Conservation (phyloP, 225 moss, liverwort and hornwort species). For the Pleurozium schreberi region DNA sequence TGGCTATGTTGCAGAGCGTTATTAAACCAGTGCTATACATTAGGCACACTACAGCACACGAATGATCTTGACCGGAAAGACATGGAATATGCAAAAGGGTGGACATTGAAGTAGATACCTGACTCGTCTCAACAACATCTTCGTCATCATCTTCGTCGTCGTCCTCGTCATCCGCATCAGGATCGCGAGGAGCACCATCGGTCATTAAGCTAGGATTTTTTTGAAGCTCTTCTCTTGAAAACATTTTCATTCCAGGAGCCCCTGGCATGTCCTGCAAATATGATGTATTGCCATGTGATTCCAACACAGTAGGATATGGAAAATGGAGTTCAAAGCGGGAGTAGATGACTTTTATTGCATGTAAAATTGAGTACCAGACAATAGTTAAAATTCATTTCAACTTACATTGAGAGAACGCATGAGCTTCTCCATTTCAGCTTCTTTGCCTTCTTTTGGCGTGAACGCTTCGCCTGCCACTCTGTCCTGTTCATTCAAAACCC, state of each 20-base stretch:
- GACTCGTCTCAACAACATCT: background rate
- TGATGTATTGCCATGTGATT: background rate
- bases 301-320: background rate
- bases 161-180: conserved; percentile 44
- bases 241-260: conserved; percentile 94
- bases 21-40: background rate
- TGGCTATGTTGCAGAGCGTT: background rate
- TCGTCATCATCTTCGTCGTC: conserved; percentile 32
- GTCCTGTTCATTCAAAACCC: conserved; percentile 35
- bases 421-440: conserved; percentile 81
- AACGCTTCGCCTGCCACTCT: conserved; percentile 70
- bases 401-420: conserved; percentile 89
- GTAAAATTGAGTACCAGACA: background rate
- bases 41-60: background rate
- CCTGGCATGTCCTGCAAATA: conserved; percentile 86
- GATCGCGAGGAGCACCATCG: conserved; percentile 14
- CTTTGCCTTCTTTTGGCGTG: conserved; percentile 62
- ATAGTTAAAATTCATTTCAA: background rate
- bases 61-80: background rate
- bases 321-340: background rate
- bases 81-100: background rate
- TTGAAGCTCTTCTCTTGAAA: conserved; percentile 65
- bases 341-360: background rate
- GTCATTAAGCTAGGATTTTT: conserved; percentile 34
- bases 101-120: conserved; percentile 6